Evolutionary conservation across 2,329 filamentous ascomycete species (phyloP).

Genomic region (Alternaria sp.): DNA sequence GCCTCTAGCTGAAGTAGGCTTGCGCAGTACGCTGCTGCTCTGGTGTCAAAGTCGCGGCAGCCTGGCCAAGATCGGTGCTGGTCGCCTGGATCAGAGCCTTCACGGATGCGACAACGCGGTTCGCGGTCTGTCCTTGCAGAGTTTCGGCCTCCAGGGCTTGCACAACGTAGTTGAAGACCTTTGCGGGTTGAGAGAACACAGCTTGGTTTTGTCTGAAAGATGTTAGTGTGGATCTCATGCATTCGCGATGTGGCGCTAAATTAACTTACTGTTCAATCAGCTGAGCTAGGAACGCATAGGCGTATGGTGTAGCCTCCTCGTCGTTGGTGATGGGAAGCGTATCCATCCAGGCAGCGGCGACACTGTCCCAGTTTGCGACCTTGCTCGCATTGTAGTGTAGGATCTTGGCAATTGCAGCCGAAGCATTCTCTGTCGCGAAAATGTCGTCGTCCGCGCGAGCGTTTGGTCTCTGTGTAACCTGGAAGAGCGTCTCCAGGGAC

Average conservation of each 20-base stretch:
- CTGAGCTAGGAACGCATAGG: constrained; percentile 89
- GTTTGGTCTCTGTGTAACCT: constrained; percentile 79
- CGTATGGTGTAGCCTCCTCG: constrained; percentile 95
- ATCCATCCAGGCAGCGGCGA: constrained; percentile 85
- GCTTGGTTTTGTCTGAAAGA: constrained; percentile 77
- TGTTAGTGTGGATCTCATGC: neutral
- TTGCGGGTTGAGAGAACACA: constrained; percentile 76
- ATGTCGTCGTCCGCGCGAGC: constrained; percentile 90
- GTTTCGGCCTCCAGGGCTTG: constrained; percentile 91
- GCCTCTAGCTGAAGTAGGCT: constrained; percentile 72
- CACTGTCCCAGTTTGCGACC: constrained; percentile 75
- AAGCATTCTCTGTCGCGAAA: constrained; percentile 97
- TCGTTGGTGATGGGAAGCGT: constrained; percentile 93
- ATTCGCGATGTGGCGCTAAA: neutral
- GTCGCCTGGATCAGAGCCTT: constrained; percentile 78
- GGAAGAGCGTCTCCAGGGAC: constrained; percentile 81
- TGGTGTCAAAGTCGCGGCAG: constrained; percentile 76
- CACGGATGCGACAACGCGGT: constrained; percentile 75
- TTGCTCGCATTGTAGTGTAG: constrained; percentile 84
- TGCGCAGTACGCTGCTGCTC: constrained; percentile 82
- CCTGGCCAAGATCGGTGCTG: constrained; percentile 74
- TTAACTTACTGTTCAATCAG: constrained; percentile 88
- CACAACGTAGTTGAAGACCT: constrained; percentile 83
- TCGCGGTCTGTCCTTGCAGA: constrained; percentile 81
- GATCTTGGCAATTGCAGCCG: constrained; percentile 95